Conservation (phyloP, 805 yeast genomes). For the Lipomyces mesembrius region DNA sequence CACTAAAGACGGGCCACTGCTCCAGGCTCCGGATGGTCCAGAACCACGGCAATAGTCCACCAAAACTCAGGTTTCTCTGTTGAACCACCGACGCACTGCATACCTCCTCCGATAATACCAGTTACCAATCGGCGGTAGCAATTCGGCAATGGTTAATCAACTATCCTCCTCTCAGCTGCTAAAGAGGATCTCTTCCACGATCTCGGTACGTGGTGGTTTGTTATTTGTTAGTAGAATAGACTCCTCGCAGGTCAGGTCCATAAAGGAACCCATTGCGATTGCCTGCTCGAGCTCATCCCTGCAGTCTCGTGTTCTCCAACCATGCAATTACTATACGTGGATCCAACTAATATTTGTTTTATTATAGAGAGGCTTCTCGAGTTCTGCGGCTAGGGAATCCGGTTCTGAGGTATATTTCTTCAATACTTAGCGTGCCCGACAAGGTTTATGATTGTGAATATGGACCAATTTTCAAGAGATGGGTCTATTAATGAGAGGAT, state of each 20-base stretch:
- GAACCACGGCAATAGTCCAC: not conserved
- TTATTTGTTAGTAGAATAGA: not conserved
- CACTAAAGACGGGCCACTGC: not conserved
- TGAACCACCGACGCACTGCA: not conserved
- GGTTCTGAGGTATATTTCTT: slow-evolving; percentile 19
- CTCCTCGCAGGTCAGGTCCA: not conserved
- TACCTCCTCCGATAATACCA: not conserved
- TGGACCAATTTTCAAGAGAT: slow-evolving; percentile 1
- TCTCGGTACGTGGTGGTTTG: slow-evolving; percentile 31
- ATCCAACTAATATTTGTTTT: not conserved
- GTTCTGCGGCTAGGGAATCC: slow-evolving; percentile 15
- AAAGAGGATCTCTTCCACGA: slow-evolving; percentile 27
- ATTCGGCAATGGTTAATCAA: slow-evolving; percentile 33
- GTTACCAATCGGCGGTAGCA: not conserved
- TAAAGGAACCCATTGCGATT: not conserved
- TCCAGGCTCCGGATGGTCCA: not conserved
- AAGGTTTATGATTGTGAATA: not conserved
- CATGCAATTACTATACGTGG: slow-evolving; percentile 1
- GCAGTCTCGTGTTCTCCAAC: not conserved
- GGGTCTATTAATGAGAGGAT: not conserved
- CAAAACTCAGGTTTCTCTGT: not conserved
- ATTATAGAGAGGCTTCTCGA: slow-evolving; percentile 20
- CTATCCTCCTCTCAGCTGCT: slow-evolving; percentile 30
- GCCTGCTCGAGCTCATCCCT: not conserved
- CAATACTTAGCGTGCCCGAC: not conserved